phyloP scores from a whole-genome alignment of 2,329 filamentous ascomycete species.

The Fusarium sulawesiense region DNA sequence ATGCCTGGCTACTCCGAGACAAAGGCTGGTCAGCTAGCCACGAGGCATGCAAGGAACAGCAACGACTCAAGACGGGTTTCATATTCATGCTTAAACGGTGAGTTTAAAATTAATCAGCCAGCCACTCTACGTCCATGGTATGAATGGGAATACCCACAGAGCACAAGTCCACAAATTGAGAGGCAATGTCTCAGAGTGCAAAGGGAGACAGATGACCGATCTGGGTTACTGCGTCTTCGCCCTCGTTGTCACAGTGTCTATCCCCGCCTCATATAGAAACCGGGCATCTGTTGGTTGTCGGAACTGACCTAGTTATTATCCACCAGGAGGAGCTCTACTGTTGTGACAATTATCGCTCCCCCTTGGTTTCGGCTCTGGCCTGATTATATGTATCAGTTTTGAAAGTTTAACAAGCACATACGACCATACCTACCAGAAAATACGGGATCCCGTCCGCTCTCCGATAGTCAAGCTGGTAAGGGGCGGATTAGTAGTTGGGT shows the following conservation, averaged over 20 bases:
- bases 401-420: accelerated
- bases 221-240: accelerated
- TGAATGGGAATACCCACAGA: not conserved
- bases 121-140: not conserved
- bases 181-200: not conserved
- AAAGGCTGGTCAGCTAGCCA: not conserved
- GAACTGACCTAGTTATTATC: no score
- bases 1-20: not conserved
- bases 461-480: not conserved
- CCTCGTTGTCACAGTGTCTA: accelerated
- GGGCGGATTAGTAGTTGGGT: not conserved
- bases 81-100: not conserved
- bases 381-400: not conserved
- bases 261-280: accelerated
- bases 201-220: not conserved
- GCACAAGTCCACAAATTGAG: not conserved
- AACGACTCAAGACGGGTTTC: not conserved
- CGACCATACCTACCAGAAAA: not conserved
- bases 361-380: no score
- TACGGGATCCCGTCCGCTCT: not conserved
- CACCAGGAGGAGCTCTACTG: no score
- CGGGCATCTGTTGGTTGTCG: not conserved
- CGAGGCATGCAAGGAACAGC: not conserved
- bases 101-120: not conserved
- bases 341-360: no score